Conservation (phyloP, 1,139 yeast species). For the Yamadazyma pseudoaaseri region DNA sequence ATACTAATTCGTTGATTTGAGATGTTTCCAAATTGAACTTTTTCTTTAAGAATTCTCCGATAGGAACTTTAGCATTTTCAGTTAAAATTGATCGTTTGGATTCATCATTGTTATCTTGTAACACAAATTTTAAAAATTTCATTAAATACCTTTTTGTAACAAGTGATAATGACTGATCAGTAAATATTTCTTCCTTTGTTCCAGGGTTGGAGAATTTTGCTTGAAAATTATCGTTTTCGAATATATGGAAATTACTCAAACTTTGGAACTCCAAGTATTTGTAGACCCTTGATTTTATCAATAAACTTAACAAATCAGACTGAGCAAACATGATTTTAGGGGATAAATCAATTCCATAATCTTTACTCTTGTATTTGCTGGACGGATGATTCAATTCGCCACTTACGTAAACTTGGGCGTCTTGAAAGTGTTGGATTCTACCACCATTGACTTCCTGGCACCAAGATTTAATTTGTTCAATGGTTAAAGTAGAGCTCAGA, state of each 20-base stretch:
- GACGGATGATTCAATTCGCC: constrained; percentile 32
- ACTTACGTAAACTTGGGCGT: constrained; percentile 75
- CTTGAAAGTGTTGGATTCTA: constrained; percentile 49
- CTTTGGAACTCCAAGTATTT: constrained; percentile 92
- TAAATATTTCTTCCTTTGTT: constrained; percentile 85
- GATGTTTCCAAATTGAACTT: constrained; percentile 71
- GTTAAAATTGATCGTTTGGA: constrained; percentile 47
- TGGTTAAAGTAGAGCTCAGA: constrained; percentile 76
- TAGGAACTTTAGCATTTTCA: constrained; percentile 54
- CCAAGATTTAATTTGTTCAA: constrained; percentile 84
- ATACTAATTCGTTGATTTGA: constrained; percentile 79
- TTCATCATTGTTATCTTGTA: constrained; percentile 61
- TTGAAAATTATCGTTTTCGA: constrained; percentile 78
- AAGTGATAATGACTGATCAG: constrained; percentile 77
- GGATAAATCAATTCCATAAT: constrained; percentile 85
- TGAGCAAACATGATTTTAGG: constrained; percentile 88
- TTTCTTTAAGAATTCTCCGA: constrained; percentile 55
- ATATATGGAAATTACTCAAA: constrained; percentile 83
- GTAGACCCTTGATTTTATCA: constrained; percentile 82
- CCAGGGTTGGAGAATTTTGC: constrained; percentile 74
- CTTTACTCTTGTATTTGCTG: constrained; percentile 54
- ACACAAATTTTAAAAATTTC: constrained; percentile 89
- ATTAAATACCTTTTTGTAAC: constrained; percentile 80
- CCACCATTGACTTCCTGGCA: constrained; percentile 61
- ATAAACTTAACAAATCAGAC: constrained; percentile 75